Evolutionary conservation across 2,329 filamentous ascomycete species (phyloP), one percentile per base, ranked within the genome.

Genomic region (Alternaria triticimaculans): DNA sequence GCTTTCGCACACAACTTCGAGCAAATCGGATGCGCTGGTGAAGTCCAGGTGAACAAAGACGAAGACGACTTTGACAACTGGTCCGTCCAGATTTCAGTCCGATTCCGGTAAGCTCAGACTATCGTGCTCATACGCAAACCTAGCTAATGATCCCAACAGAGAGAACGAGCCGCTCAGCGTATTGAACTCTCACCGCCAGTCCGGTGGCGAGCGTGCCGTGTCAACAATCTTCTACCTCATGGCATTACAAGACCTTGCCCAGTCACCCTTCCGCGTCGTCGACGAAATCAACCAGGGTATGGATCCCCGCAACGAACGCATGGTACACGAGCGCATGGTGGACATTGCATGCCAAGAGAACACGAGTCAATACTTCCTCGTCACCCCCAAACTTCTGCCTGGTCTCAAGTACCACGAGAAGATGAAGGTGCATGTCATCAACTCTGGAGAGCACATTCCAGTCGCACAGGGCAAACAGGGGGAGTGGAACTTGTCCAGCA

Each of bases 211-310:
- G 83, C 91, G 96, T 63, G 93, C 96, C 23, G 95, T 99, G 21
- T 97, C 93, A 21, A 99, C 96, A 14, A 97, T 98, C 76, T 99
- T 98, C 86, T 99, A 96, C 82, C 92, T 99, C 60, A 98, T 99
- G 94, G 93, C 96, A 6, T 87, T 99, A 25, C 96, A 99, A 80
- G 92, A 92, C 54, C 90, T 99, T 74, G 95, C 96, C 15, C 92
- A 94, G 74, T 94, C 94, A 4, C 96, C 96, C 1, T 99, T 99
- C 87, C 93, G 96, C 56, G 95, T 99, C 54, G 96, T 99, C 63
- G 96, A 99, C 81, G 96, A 99, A 83, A 99, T 99, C 85, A 99
- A 99, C 78, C 96, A 99, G 82, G 96, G 96, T 70, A 99, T 99
- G 96, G 96, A 99, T 80, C 96, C 95, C 46, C 90, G 96, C 74